These are phyloP conservation scores for Ambrosia artemisiifolia DNA, from an alignment of 129 eudicot genomes.

Conservation along the genomic window DNA sequence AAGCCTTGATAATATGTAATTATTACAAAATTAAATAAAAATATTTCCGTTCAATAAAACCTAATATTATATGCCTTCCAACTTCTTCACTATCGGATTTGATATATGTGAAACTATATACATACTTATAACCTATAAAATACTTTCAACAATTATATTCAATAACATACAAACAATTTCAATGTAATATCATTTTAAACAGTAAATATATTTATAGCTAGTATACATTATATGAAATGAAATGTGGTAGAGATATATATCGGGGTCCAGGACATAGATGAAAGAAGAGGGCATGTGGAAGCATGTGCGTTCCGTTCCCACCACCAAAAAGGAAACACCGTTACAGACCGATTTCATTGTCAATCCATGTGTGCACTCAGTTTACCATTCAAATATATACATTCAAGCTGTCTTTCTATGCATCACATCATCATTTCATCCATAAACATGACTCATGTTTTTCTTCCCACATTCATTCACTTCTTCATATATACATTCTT, in stretches of 20 bases:
- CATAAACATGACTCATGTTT: not conserved
- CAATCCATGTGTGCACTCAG: conserved; percentile 3
- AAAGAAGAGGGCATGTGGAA: conserved; percentile 34
- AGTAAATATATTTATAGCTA: not conserved
- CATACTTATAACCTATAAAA: not conserved
- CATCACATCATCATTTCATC: conserved; percentile 12
- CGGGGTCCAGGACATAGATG: conserved; percentile 23
- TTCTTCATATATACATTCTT: not conserved
- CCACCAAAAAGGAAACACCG: conserved; percentile 40
- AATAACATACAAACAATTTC: not conserved
- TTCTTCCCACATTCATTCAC: not conserved
- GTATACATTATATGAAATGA: not conserved
- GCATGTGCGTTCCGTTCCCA: conserved; percentile 56
- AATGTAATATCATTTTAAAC: not conserved
- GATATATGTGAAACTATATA: not conserved
- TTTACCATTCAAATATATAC: conserved; percentile 12
- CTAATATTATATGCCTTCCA: too few relatives aligned
- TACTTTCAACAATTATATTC: not conserved
- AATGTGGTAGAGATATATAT: not conserved
- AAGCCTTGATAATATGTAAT: too few relatives aligned
- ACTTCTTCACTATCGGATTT: not conserved
- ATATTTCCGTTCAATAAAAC: too few relatives aligned
- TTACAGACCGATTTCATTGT: not conserved
- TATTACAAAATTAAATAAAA: too few relatives aligned
- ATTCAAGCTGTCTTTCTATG: conserved; percentile 1